Evolutionary conservation across 306 rosid genomes (phyloP), one percentile per base, ranked within the genome.

Genomic region (Sicyos baderoa): DNA sequence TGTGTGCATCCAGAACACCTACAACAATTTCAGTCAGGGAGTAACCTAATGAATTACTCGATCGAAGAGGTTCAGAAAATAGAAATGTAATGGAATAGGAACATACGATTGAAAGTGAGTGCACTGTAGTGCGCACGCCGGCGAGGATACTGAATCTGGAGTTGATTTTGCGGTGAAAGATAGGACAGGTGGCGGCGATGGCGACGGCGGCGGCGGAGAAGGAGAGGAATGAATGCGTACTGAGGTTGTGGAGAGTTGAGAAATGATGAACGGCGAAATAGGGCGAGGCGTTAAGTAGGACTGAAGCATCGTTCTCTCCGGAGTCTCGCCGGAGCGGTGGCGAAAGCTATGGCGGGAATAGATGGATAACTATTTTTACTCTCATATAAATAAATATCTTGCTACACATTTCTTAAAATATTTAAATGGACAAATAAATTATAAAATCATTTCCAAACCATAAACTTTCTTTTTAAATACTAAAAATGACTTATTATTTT

Each of bases 1-100:
- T 89, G 96, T 23, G 96, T 76, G 73, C 99, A 93, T 27, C 97
- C 96, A 37, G 97, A 93, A 80, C 98, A 93, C 73, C 95, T 89
- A 84, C 67, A 59, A 72, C 55, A 23, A n/a, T n/a, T 18, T 47
- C 53, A 68, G 29, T 25, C 29, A 25, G 29, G 29, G 2, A 25
- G n/a, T 22, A 58, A 13, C 12, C 42, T 1, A 64, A 15, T 45
- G 10, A 13, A 3, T 17, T 3, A 65, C 9, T 22, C 3, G 62
- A 23, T 65, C 37, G 17, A 18, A 22, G 32, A n/a, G 66, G 1
- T 9, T 17, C 2, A 72, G 55, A 35, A 56, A 9, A 13, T 27
- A 61, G 68, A 47, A 45, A 10, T 13, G 13, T 13, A 21, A 6
- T 65, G 21, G n/a, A 54, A 32, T 54, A 70, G 61, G 71, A 0